phyloP scores from a whole-genome alignment of 805 yeast species.

The Pichia nanzhaoensis region DNA sequence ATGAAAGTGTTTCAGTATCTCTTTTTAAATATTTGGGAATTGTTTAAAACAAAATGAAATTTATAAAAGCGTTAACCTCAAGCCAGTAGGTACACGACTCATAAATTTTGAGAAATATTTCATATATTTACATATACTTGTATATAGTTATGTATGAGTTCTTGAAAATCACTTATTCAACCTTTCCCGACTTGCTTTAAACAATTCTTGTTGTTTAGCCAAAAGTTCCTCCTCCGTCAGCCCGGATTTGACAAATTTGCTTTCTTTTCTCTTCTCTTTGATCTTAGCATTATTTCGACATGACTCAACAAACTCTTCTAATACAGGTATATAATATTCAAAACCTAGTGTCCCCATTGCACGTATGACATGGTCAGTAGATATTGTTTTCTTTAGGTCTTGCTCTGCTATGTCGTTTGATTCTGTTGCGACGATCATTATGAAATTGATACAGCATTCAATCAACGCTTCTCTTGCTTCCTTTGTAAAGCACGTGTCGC shows the following conservation, averaged over 20 bases:
- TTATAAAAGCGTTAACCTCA: too few relatives aligned
- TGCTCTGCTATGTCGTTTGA: constrained; percentile 94
- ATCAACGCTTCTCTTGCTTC: constrained; percentile 94
- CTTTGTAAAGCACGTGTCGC: constrained; percentile 81
- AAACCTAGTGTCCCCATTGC: constrained; percentile 87
- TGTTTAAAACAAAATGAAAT: too few relatives aligned
- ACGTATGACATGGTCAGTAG: constrained; percentile 90
- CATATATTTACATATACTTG: neutral
- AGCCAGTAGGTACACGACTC: too few relatives aligned
- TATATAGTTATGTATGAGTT: too few relatives aligned
- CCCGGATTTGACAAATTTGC: constrained; percentile 90
- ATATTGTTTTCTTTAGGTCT: constrained; percentile 93
- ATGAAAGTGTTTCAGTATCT: too few relatives aligned
- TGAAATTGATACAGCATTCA: constrained; percentile 92
- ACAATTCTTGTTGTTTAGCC: constrained; percentile 87
- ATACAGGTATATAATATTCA: constrained; percentile 72
- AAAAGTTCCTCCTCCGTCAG: constrained; percentile 87
- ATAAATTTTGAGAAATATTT: neutral
- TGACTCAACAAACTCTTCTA: constrained; percentile 72
- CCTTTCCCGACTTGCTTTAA: constrained; percentile 43
- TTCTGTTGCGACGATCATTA: constrained; percentile 90
- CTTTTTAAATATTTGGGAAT: too few relatives aligned
- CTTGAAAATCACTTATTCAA: constrained; percentile 23
- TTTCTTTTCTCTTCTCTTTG: constrained; percentile 75
- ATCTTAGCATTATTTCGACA: constrained; percentile 86